Base-by-base conservation (phyloP, 164 flowering plant species). In the Vitis labrusca region DNA sequence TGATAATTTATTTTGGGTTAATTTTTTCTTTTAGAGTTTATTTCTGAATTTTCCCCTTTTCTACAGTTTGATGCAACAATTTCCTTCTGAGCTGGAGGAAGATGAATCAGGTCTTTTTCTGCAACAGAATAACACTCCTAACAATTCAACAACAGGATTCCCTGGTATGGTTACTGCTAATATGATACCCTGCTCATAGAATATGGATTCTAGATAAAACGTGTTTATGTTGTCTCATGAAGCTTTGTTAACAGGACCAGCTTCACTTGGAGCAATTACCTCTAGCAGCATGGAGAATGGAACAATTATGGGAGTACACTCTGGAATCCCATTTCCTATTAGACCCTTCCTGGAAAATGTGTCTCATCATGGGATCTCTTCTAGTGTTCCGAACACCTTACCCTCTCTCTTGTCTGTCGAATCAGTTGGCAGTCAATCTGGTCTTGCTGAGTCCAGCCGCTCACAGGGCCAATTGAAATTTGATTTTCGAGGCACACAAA, bases 301-400 rank as follows among this genome's bases (percentile, higher is more conserved):
- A 55, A 66, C 77, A 47, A 61, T 65, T n/a, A 71, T 64, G 54
- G 85, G 89, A 57, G 66, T 76, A 44, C 65, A 74, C 58, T 71
- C 84, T 59, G 61, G 80, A 17, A 70, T 73, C 44, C 72, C 76
- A 61, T 65, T 74, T 50, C 78, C 83, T 16, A 32, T 61, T 49
- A 32, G 66, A 73, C 83, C 80, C 59, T 75, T 77, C 56, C 16
- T 73, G 65, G 92, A 86, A 68, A 80, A 74, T 76, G 70, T 78
- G 11, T 73, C 79, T 61, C 82, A 72, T 59, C 80, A 72, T 69
- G 86, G 80, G 61, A 71, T 72, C 52, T 78, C 92, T 64, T 84
- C 85, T 50, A 79, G 87, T 78, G 84, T 83, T 56, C 84, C 90
- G 32, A 83, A 72, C 59, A 78, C 79, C 69, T 77, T 85, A 71